phyloP scores from a whole-genome alignment of 169 alveolate species.

The Plasmodium blacklocki region DNA sequence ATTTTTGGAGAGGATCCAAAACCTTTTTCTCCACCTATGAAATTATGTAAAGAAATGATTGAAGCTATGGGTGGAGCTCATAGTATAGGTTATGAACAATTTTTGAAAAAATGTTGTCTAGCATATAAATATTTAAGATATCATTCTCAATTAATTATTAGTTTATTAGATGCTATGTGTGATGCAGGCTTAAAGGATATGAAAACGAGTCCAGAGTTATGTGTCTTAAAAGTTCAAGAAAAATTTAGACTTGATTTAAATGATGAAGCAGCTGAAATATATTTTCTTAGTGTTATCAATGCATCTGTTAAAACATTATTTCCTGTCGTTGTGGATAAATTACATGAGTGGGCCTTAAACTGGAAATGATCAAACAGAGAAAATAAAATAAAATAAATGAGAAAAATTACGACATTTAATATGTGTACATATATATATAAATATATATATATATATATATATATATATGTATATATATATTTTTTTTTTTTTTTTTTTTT shows the following conservation, averaged over 20 bases:
- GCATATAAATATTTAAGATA: conserved; percentile 88
- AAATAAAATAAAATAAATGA: not conserved
- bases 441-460: too few species aligned
- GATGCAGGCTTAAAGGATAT: conserved; percentile 95
- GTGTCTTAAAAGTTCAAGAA: conserved; percentile 84
- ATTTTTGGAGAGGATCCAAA: conserved; percentile 94
- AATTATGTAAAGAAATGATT: conserved; percentile 79
- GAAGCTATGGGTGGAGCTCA: conserved; percentile 94
- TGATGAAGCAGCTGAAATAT: conserved; percentile 92
- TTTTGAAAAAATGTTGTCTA: conserved; percentile 86
- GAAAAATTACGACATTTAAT: not conserved
- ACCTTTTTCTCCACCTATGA: conserved; percentile 81
- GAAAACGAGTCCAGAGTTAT: conserved; percentile 78
- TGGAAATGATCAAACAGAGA: conserved; percentile 81
- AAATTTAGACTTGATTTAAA: conserved; percentile 88
- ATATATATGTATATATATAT: too few species aligned
- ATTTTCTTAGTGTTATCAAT: conserved; percentile 88
- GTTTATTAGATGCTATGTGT: conserved; percentile 93
- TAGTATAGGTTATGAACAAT: conserved; percentile 87
- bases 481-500: too few species aligned
- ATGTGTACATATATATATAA: not conserved
- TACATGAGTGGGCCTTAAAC: conserved; percentile 92
- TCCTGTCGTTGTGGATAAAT: conserved; percentile 92
- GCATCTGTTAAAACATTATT: conserved; percentile 93
- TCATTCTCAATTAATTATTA: conserved; percentile 90